Base-by-base conservation (phyloP, 176 grass and related monocot genomes). In the Elymus sibiricus region DNA sequence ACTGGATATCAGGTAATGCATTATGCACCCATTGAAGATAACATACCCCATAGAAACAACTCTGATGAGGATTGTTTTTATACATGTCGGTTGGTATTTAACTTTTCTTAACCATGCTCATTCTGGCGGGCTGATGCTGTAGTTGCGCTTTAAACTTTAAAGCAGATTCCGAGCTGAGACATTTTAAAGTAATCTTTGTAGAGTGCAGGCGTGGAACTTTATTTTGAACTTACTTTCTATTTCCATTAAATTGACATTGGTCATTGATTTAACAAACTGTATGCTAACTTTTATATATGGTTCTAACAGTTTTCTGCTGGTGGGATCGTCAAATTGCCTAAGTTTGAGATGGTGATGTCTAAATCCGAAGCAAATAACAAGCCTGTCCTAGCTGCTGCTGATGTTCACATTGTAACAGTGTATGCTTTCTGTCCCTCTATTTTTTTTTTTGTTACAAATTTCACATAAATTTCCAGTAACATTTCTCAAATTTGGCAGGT, bases 341-440 rank as follows among this genome's bases (percentile, higher is more conserved):
- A 92, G 83, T 98, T 98, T 86, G 97, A 98, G 90, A 98, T 98
- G 96, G 49, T 81, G 63, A 94, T 98, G 94, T 79, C 86, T 78
- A 95, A 94, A 92, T 82, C 74, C 82, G 97, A 95, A 91, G 90
- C 91, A 86, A 95, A 98, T 70, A 83, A 77, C 69, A 98, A 95
- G 84, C 93, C 97, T 79, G 84, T 98, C 90, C 86, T 98, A 76
- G 92, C 91, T 84, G 90, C 87, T 80, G 93, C 88, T 77, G 97
- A 98, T 92, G 88, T 98, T 94, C 94, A 98, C 44, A 92, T 95
- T 84, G 92, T 92, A 75, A 98, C 92, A 64, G 82, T 98, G 97
- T 98, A 95, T 84, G 76, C 25, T 68, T 89, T 64, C 43, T 85
- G 5, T 34, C 37, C 47, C 39, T 60, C 39, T 21, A 21, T n/a